Evolutionary conservation across 805 yeast species (phyloP), one percentile per base, ranked within the genome.

Genomic region (Kluyveromyces nonfermentans): DNA sequence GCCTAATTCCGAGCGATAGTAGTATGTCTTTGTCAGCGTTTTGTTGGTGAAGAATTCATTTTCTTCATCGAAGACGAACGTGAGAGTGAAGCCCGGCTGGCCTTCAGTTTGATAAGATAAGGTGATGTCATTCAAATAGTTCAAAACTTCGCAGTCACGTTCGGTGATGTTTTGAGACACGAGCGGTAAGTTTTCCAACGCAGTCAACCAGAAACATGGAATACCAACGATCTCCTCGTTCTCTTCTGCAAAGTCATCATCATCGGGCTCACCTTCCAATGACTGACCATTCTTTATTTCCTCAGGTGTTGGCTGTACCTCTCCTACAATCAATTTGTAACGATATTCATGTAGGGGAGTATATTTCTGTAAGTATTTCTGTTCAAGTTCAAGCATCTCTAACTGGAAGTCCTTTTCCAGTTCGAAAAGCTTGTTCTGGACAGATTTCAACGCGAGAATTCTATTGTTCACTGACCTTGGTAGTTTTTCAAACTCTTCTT

Each of bases 201-300:
- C 95, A 16, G 97, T 93, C 56, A 90, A 74, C 98, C 98, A 93
- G 73, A 93, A 93, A 40, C 84, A 80, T 46, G 98, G 97, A 53
- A 93, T 77, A 50, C 98, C 98, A 49, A 71, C 72, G 40, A 71
- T 66, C 17, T 64, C 70, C 25, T 63, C 71, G 1, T 58, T 60
- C 28, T 65, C 74, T n/a, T 65, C 73, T 15, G 67, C 75, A 4
- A 64, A 74, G 9, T 65, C 73, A 1, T 64, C 73, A 4, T 64
- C 71, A 16, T 66, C 73, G 20, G 61, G 69, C 30, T 63, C 73
- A 40, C 75, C 73, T 36, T 72, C 80, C 50, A 84, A 70, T 44
- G 74, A 75, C 62, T 82, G 81, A 48, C 97, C 98, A 44, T 73
- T 77, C 55, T 74, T 83, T 47, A 89, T 70, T 63, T 88, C 96